phyloP scores from a whole-genome alignment of 768 basidiomycete species.

The Leccinellum albellum region DNA sequence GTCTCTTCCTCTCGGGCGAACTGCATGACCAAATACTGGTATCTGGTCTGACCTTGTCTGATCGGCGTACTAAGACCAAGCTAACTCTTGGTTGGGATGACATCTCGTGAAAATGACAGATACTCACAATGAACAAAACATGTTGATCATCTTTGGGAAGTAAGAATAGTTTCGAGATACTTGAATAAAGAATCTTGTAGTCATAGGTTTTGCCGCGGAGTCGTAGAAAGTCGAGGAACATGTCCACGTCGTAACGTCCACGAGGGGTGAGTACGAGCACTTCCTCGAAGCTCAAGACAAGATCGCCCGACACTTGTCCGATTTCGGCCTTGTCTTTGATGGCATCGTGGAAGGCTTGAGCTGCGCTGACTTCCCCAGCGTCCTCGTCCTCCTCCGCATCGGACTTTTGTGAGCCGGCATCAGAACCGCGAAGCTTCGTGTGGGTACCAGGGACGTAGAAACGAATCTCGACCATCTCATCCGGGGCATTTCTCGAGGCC shows the following conservation, averaged over 20 bases:
- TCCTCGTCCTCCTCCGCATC: conserved; percentile 65
- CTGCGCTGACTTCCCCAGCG: conserved; percentile 81
- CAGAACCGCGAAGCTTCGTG: conserved; percentile 59
- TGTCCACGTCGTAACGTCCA: conserved; percentile 96
- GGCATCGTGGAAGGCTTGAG: conserved; percentile 93
- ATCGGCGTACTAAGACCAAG: conserved; percentile 91
- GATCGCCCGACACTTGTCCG: conserved; percentile 85
- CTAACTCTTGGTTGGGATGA: conserved; percentile 37
- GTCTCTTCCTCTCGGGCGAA: conserved; percentile 97
- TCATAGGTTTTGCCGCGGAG: conserved; percentile 99
- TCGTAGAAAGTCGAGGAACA: conserved; percentile 92
- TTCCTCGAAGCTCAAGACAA: conserved; percentile 93
- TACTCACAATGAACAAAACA: conserved; percentile 85
- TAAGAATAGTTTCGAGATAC: conserved; percentile 85
- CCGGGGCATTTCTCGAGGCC: conserved; percentile 42
- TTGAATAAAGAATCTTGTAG: conserved; percentile 91
- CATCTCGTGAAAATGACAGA: not conserved
- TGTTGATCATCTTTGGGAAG: conserved; percentile 96
- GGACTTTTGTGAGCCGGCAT: conserved; percentile 70
- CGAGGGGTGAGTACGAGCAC: conserved; percentile 92
- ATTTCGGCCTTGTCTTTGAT: conserved; percentile 97
- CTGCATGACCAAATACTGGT: conserved; percentile 98
- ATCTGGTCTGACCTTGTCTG: conserved; percentile 95
- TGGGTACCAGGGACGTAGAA: conserved; percentile 90
- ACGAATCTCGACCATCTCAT: conserved; percentile 94